Base-by-base conservation (phyloP, 768 basidiomycete species). In the Lactifluus pinguis region DNA sequence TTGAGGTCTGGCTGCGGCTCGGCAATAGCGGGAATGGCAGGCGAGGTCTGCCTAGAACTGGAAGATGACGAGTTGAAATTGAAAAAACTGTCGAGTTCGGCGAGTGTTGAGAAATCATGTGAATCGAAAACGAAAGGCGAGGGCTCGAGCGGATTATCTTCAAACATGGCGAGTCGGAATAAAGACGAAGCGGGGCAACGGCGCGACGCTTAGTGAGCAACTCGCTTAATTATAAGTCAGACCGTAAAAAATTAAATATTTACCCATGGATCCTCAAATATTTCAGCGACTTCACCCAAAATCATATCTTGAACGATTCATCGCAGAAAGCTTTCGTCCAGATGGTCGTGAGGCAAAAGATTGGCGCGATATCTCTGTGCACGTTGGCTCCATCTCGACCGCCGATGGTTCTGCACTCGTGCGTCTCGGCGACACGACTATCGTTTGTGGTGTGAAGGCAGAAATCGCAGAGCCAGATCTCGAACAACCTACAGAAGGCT, bases 371-470 rank as follows among this genome's bases (percentile, higher is more conserved):
- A 79, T 91, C 25, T 83, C 76, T 36, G 76, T 94, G 49, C 92
- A 95, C 72, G 79, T 84, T 49, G 94, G 93, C 54, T 95, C 95
- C 2, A 88, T 99, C 75, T 87, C 90, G 0, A 98, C 97, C 0
- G 94, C 97, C 0, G 82, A 94, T 64, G 94, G 95, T 0, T 97
- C 94, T 5, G 86, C 95, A 0, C 85, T 99, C 44, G 91, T 98
- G 4, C 78, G 92, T 30, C 71, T 98, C 61, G 97, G 97, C 19
- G 81, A 90, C 50, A 97, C 95, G n/a, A 98, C 92, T 1, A 78
- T 98, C 41, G 90, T 98, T 0, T 98, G 95, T 68, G 97, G 97
- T 1, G 83, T 99, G 65, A 98, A 97, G 70, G 94, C 92, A 14
- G 95, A 98, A 73, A 87, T 95, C 44, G 87, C 92, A 30, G 90